Evolutionary conservation across 2,329 filamentous ascomycete species (phyloP), one percentile per base, ranked within the genome.

Genomic region (Zymoseptoria tritici): DNA sequence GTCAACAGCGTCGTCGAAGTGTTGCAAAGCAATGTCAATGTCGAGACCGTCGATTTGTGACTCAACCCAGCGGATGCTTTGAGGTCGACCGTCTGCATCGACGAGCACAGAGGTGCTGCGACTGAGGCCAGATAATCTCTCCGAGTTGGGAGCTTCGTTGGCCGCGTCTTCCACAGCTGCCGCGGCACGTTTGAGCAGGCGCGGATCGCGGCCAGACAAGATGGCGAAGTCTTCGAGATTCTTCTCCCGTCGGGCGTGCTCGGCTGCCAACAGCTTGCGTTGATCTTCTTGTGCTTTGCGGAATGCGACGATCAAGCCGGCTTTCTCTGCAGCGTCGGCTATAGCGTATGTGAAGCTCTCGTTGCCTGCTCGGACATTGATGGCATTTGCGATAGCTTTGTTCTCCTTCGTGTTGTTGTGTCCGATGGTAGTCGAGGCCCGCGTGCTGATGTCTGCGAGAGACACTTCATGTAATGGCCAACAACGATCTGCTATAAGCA

Each of bases 321-420:
- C 81, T 75, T 97, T 99, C 69, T 94, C 90, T 1, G 84, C 80
- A 8, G 62, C 60, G 67, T 92, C 89, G 4, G 85, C 81, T 11
- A 91, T 95, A 53, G 92, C 86, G 75, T 97, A 97, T 49, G 96
- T 97, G 70, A 96, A 96, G 3, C 91, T 94, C 70, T 97, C 93
- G 64, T 88, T 86, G 1, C 91, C 92, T 16, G 92, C 89, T 60
- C 94, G 85, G 56, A 99, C 85, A 80, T 93, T 96, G 74, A 99
- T 88, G 21, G 93, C 91, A 72, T 95, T 92, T 65, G 80, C 64
- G 16, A 83, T 31, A 80, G 84, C 60, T 77, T 85, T 67, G 80
- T 88, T 77, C 60, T 82, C 75, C 22, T 75, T 73, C 52, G 77
- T 73, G 59, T 74, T 73, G 59, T 72, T 71, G 49, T 67, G 65